Base-by-base conservation (phyloP, 306 rosid genomes). In the Lagenaria siceraria region DNA sequence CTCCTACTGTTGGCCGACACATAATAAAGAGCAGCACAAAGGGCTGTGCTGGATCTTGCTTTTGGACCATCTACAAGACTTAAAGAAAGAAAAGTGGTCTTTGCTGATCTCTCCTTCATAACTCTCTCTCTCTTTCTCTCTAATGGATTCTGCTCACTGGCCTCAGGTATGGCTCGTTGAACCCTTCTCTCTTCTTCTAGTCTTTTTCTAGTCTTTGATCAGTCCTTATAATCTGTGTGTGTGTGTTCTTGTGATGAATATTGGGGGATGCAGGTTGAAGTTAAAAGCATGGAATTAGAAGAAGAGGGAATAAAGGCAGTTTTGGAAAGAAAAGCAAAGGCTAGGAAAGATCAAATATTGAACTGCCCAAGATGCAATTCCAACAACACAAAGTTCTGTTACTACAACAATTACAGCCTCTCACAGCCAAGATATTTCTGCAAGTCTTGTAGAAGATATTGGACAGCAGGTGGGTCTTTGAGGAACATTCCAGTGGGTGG, bases 401-500 rank as follows among this genome's bases (percentile, higher is more conserved):
- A 96, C 89, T 96, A 96, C 84, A 96, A 96, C 59, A 96, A 96
- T 81, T 96, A 92, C 46, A 92, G 97, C 58, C 91, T 96, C 74
- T 80, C 98, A n/a, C 99, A 96, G 83, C 99, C 99, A 27, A 88
- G 99, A 65, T 92, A 90, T 83, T 92, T 96, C 15, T 96, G 99
- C 85, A 96, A 96, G 83, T 87, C 98, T 72, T 96, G 99, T 79
- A 78, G 96, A 74, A 92, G 99, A 90, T 96, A 96, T 78, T 96
- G 99, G 99, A 96, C 99, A 78, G 97, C 91, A 58, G 99, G 99
- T 76, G 99, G 99, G 4, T 92, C 99, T 25, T 78, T 96, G 35
- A 90, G 99, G 74, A 96, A 89, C 78, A 96, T 96, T 78, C 99
- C 99, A 10, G 99, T 96, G 1, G 99, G 99, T 77, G 99, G 99